Conservation (phyloP, 2,329 filamentous ascomycete genomes). For the Alternaria brassicicola region DNA sequence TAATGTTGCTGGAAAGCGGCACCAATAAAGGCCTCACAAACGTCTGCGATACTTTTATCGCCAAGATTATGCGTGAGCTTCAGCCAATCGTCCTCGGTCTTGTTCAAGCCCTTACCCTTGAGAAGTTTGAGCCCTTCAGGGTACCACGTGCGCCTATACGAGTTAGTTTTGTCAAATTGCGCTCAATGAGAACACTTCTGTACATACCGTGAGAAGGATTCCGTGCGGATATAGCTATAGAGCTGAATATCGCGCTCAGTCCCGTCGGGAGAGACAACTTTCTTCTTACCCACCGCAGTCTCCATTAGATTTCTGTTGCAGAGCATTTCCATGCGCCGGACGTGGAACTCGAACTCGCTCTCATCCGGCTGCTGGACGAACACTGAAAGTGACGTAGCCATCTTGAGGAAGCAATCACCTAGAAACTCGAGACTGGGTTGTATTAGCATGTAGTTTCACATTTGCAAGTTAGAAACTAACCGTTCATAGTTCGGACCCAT, state of each 20-base stretch:
- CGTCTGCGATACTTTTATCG: constrained; percentile 91
- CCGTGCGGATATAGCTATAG: constrained; percentile 81
- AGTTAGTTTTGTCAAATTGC: constrained; percentile 17
- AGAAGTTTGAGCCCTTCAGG: constrained; percentile 76
- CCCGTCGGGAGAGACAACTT: constrained; percentile 45
- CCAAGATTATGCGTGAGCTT: constrained; percentile 68
- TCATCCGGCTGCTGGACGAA: constrained; percentile 77
- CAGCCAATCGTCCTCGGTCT: constrained; percentile 53
- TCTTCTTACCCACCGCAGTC: constrained; percentile 61
- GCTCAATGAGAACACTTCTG: not conserved
- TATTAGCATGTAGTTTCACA: not conserved
- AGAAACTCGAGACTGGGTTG: constrained; percentile 74
- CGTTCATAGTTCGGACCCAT: constrained; percentile 97
- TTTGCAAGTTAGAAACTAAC: not conserved
- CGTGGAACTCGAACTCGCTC: constrained; percentile 86
- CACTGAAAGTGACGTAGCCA: constrained; percentile 88
- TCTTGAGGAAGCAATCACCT: constrained; percentile 92
- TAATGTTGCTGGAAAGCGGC: constrained; percentile 71
- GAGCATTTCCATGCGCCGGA: constrained; percentile 86
- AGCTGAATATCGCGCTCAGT: constrained; percentile 56
- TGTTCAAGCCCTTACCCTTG: constrained; percentile 70
- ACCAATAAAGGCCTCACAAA: constrained; percentile 92
- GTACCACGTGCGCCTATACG: constrained; percentile 76
- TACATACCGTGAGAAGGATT: constrained; percentile 72
- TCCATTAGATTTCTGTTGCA: constrained; percentile 91